Evolutionary conservation across 1,284 basidiomycete species (phyloP).

Genomic region (Cutaneotrichosporon curvatum): DNA sequence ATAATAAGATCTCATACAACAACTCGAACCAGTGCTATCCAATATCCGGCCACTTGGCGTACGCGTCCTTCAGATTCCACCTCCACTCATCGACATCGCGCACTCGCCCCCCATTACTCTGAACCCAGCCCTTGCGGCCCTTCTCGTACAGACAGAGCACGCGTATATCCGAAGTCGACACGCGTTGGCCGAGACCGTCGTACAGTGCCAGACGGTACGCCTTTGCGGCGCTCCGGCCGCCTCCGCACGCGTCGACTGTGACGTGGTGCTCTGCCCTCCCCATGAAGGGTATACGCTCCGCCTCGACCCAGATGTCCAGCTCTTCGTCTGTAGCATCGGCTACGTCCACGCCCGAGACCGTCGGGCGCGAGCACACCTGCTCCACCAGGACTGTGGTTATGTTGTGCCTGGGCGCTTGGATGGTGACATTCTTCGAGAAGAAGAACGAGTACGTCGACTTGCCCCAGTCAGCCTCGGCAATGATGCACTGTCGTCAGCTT

Average conservation of each 20-base stretch:
- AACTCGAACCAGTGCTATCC: too few species aligned
- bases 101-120: conserved; percentile 23
- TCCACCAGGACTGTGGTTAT: conserved; percentile 31
- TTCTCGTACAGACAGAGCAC: conserved; percentile 32
- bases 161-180: conserved; percentile 23
- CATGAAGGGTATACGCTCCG: conserved; percentile 7
- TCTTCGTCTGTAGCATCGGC: background rate
- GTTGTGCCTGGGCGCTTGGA: conserved; percentile 9
- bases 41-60: too few species aligned
- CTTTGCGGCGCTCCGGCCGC: conserved; percentile 25
- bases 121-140: conserved; percentile 27
- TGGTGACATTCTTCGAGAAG: conserved; percentile 16
- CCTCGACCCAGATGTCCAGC: conserved; percentile 5
- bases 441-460: conserved; percentile 26
- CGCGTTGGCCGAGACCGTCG: conserved; percentile 21
- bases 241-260: conserved; percentile 20
- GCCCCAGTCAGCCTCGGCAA: conserved; percentile 16
- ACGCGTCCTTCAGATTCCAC: conserved; percentile 19
- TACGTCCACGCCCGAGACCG: conserved; percentile 10
- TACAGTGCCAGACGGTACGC: conserved; percentile 33
- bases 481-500: conserved; percentile 24
- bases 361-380: conserved; percentile 30
- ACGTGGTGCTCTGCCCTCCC: conserved; percentile 21
- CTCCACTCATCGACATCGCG: conserved; percentile 39
- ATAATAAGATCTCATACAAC: too few species aligned